Conservation (phyloP, 169 alveolate species). For the Eimeria praecox region DNA sequence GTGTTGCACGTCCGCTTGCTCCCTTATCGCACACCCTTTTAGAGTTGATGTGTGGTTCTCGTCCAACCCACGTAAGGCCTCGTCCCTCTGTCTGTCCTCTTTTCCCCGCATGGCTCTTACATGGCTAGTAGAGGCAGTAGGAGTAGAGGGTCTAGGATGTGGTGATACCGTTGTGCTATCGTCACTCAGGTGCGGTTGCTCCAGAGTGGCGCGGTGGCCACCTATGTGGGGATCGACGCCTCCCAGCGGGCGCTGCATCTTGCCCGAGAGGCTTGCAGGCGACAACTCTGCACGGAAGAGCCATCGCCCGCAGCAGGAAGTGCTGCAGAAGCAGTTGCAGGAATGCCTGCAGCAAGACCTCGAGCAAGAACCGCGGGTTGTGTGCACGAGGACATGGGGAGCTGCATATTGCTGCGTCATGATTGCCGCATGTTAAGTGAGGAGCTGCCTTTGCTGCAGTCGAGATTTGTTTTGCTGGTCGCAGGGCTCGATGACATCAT, state of each 20-base stretch:
- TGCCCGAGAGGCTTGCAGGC: slow-evolving; percentile 61
- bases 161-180: slow-evolving; percentile 3
- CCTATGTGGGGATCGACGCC: slow-evolving; percentile 46
- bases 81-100: neutral
- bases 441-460: slow-evolving; percentile 55
- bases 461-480: slow-evolving; percentile 35
- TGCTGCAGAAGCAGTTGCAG: neutral
- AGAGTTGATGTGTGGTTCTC: slow-evolving; percentile 62
- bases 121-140: neutral
- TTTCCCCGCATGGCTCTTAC: neutral
- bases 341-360: slow-evolving; percentile 7
- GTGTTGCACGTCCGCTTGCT: neutral
- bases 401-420: slow-evolving; percentile 37
- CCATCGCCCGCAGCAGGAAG: neutral
- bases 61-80: slow-evolving; percentile 36
- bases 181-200: slow-evolving; percentile 36
- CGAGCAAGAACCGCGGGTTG: slow-evolving; percentile 12
- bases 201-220: slow-evolving; percentile 25
- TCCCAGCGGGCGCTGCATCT: slow-evolving; percentile 43
- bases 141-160: neutral
- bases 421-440: slow-evolving; percentile 56
- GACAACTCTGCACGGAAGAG: neutral
- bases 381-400: slow-evolving; percentile 19
- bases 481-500: slow-evolving; percentile 54
- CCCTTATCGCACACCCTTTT: slow-evolving; percentile 36